Conservation (phyloP, 2,329 filamentous ascomycete genomes). For the Stemphylium lycopersici region DNA sequence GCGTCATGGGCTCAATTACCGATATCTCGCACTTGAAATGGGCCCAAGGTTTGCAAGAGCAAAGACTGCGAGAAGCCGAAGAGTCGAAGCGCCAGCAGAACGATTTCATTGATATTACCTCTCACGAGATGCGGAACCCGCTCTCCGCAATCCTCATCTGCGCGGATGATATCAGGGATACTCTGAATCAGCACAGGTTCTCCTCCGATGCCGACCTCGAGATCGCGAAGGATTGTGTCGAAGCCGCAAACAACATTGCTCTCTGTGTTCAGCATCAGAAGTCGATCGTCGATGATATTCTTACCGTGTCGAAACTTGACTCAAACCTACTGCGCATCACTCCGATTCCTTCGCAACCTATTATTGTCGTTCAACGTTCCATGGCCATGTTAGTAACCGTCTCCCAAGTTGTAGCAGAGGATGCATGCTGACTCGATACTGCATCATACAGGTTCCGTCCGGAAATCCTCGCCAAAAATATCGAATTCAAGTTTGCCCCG, state of each 20-base stretch:
- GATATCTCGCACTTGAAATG: slow-evolving; percentile 46
- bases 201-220: slow-evolving; percentile 13
- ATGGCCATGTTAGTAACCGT: slow-evolving; percentile 40
- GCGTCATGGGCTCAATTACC: slow-evolving; percentile 40
- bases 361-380: slow-evolving; percentile 41
- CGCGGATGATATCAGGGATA: slow-evolving; percentile 41
- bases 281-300: slow-evolving; percentile 43
- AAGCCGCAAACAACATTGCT: slow-evolving; percentile 51
- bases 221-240: slow-evolving; percentile 33
- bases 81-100: slow-evolving; percentile 44
- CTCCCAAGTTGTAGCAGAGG: background rate
- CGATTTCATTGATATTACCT: slow-evolving; percentile 47
- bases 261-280: slow-evolving; percentile 46
- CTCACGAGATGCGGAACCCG: slow-evolving; percentile 47
- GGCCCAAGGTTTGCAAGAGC: slow-evolving; percentile 43
- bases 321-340: slow-evolving; percentile 41
- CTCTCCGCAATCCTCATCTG: slow-evolving; percentile 43
- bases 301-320: slow-evolving; percentile 44
- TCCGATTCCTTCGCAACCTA: slow-evolving; percentile 48
- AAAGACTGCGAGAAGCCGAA: slow-evolving; percentile 36
- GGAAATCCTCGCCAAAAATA: slow-evolving; percentile 41
- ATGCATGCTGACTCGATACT: background rate
- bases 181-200: slow-evolving; percentile 29
- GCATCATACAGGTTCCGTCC: slow-evolving; percentile 29
- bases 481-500: slow-evolving; percentile 36